Conservation (phyloP, 495 filamentous ascomycete genomes). For the Lasiosphaeria hispida region DNA sequence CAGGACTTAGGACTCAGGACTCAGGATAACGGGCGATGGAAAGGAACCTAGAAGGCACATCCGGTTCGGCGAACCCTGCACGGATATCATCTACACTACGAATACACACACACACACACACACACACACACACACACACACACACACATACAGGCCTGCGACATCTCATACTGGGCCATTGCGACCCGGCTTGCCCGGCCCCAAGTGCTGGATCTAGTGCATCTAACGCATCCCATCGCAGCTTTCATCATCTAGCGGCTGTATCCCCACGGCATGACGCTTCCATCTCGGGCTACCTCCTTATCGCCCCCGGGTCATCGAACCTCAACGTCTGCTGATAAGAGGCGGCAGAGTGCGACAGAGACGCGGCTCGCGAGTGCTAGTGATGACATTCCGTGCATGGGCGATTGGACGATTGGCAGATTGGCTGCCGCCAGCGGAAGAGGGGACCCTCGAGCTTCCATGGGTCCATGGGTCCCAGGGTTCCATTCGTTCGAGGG, state of each 20-base stretch:
- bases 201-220: too few relatives aligned
- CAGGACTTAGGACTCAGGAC: background rate
- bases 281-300: background rate
- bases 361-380: background rate
- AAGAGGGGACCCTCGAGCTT: too few relatives aligned
- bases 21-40: constrained; percentile 26
- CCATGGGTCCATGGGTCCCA: too few relatives aligned
- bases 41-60: constrained; percentile 15
- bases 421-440: too few relatives aligned
- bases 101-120: too few relatives aligned
- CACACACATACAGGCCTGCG: too few relatives aligned
- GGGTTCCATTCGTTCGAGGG: too few relatives aligned
- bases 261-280: constrained; percentile 2
- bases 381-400: constrained; percentile 1
- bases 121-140: too few relatives aligned
- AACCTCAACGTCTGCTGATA: background rate
- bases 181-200: too few relatives aligned
- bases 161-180: too few relatives aligned
- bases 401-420: background rate
- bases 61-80: constrained; percentile 10
- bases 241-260: background rate
- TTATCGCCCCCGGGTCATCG: constrained; percentile 8
- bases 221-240: too few relatives aligned
- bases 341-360: background rate
- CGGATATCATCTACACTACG: too few relatives aligned